Percentiles rank a stretch among this genome's conserved stretches.
Evolutionary conservation across 2,329 filamentous ascomycete genomes (phyloP).

Genomic region (Nannizziopsis barbatae): DNA sequence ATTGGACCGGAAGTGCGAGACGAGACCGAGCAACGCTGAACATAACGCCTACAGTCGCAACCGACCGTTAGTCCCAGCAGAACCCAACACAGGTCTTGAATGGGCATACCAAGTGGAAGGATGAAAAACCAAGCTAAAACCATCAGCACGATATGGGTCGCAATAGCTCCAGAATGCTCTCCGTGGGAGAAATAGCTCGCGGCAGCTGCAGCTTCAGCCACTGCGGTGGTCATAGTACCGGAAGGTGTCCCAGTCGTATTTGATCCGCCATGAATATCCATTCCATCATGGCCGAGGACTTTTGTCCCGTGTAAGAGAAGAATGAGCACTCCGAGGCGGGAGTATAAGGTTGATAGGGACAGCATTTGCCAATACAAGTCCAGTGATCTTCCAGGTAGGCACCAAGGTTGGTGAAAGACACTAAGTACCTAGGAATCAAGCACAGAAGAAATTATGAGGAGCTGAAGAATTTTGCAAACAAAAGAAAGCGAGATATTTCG

Average conservation of each 20-base stretch:
- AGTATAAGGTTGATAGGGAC: background rate
- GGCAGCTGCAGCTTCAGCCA: constrained; percentile 22
- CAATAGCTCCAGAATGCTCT: constrained; percentile 41
- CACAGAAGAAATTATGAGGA: background rate
- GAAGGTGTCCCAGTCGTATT: constrained; percentile 14
- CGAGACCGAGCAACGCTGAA: constrained; percentile 71
- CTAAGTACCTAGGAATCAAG: background rate
- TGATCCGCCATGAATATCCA: constrained; percentile 23
- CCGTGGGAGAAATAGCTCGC: constrained; percentile 37
- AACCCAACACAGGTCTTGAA: background rate
- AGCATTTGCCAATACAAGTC: background rate
- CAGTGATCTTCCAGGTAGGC: too few relatives aligned
- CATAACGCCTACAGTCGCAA: constrained; percentile 55
- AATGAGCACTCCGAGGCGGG: constrained; percentile 4
- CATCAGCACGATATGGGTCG: constrained; percentile 62
- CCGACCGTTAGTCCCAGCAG: constrained; percentile 14
- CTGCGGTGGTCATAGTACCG: constrained; percentile 14
- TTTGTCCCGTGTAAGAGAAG: constrained; percentile 24
- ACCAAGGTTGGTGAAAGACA: too few relatives aligned
- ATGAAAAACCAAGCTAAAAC: constrained; percentile 59
- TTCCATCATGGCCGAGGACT: constrained; percentile 25
- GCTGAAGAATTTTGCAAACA: background rate
- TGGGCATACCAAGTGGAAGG: constrained; percentile 56
- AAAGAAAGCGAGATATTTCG: background rate
- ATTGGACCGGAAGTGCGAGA: constrained; percentile 57